These are phyloP conservation scores for Ophiosphaerella narmari DNA, from an alignment of 2,329 filamentous ascomycete species.

Conservation along the genomic window DNA sequence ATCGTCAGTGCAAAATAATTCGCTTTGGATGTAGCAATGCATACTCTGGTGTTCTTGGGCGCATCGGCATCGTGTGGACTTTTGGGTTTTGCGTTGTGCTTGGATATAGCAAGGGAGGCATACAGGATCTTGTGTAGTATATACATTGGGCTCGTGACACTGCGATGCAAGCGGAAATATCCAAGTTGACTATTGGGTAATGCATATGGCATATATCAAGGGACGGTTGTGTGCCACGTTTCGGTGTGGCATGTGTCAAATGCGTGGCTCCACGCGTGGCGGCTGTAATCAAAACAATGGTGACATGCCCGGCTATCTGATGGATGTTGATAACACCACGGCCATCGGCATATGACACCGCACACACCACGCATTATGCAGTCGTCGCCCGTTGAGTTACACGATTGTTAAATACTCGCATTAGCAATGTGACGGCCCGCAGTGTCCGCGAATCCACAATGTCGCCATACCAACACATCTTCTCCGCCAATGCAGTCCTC, in stretches of 20 bases:
- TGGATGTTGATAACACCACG: no score
- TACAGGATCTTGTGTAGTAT: conserved; percentile 9
- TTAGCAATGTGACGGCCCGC: conserved; percentile 19
- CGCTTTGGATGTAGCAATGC: conserved; percentile 36
- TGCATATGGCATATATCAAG: not conserved
- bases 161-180: not conserved
- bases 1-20: conserved; percentile 13
- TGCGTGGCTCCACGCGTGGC: not conserved
- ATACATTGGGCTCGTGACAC: not conserved
- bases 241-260: not conserved
- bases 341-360: no score
- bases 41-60: conserved; percentile 45
- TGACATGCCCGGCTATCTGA: no score
- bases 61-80: conserved; percentile 33
- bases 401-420: not conserved
- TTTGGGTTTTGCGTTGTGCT: conserved; percentile 18
- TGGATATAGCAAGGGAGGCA: not conserved
- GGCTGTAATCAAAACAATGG: no score
- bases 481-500: conserved; percentile 39
- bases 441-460: conserved; percentile 16
- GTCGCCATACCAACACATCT: conserved; percentile 41
- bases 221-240: not conserved
- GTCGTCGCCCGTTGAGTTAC: not conserved
- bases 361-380: no score
- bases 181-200: not conserved